Evolutionary conservation across 257 asterid genomes (phyloP).

Genomic region (Solanum chmielewskii): DNA sequence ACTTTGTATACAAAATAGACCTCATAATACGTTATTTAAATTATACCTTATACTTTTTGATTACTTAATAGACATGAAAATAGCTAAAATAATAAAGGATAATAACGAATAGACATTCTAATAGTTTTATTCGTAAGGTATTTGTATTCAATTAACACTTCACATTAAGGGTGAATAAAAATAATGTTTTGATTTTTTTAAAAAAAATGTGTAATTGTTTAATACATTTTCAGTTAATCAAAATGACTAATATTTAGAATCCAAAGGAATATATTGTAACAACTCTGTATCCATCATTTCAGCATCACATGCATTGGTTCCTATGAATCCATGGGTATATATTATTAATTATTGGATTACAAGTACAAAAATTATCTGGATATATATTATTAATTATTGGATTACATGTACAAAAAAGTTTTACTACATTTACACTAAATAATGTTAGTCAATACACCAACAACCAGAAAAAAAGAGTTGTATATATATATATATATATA

Average conservation of each 20-base stretch:
- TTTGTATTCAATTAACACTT: not conserved
- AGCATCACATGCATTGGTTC: not conserved
- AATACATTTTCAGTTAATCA: not conserved
- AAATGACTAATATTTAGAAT: not conserved
- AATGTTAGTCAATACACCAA: not conserved
- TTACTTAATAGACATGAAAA: too few species aligned
- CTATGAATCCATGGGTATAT: not conserved
- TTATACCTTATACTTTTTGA: too few species aligned
- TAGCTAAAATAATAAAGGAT: too few species aligned
- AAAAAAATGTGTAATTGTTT: not conserved
- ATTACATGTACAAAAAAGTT: not conserved
- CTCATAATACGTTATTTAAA: fast-evolving
- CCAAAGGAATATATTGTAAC: not conserved
- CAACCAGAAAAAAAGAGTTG: not conserved
- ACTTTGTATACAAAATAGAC: too few species aligned
- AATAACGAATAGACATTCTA: too few species aligned
- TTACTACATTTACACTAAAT: not conserved
- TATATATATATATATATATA: not conserved
- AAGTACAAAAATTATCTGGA: not conserved
- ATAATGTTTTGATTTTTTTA: not conserved
- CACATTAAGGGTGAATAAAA: not conserved
- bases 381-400: not conserved
- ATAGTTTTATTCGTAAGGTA: not conserved
- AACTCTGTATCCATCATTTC: not conserved
- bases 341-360: too few species aligned